Percentiles rank a stretch among this genome's conserved stretches.
Conservation (phyloP, 179 eudicot genomes). For the Actinidia arguta region DNA sequence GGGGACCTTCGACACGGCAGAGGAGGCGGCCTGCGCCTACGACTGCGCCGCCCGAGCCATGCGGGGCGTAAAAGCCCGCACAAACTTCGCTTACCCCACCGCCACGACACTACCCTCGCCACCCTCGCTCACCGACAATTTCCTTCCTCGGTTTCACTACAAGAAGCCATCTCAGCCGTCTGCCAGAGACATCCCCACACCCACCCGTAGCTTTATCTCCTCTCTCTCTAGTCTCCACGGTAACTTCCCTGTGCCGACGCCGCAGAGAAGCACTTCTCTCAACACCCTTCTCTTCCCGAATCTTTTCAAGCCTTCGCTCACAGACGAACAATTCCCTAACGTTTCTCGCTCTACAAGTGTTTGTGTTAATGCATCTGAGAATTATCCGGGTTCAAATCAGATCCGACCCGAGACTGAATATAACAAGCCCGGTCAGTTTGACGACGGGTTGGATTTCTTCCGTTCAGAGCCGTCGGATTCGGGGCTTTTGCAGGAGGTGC, state of each 20-base stretch:
- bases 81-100: slow-evolving; percentile 72
- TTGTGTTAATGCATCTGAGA: background rate
- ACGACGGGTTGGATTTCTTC: slow-evolving; percentile 37
- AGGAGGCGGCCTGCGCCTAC: slow-evolving; percentile 90
- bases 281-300: slow-evolving; percentile 32
- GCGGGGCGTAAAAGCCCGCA: slow-evolving; percentile 84
- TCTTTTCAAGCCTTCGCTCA: no score
- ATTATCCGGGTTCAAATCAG: background rate
- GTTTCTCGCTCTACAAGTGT: background rate
- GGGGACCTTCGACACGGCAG: slow-evolving; percentile 91
- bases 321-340: background rate
- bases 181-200: background rate
- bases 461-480: slow-evolving; percentile 38
- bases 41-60: slow-evolving; percentile 90
- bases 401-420: background rate
- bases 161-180: slow-evolving; percentile 36
- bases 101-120: background rate
- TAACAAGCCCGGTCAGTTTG: background rate
- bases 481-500: slow-evolving; percentile 36
- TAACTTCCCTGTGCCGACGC: slow-evolving; percentile 1
- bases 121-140: slow-evolving; percentile 16
- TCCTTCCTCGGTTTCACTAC: slow-evolving; percentile 27
- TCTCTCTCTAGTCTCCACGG: slow-evolving; percentile 15
- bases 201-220: background rate
- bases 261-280: slow-evolving; percentile 20